phyloP scores from a whole-genome alignment of 169 alveolate species.

The Babesia sp. region DNA sequence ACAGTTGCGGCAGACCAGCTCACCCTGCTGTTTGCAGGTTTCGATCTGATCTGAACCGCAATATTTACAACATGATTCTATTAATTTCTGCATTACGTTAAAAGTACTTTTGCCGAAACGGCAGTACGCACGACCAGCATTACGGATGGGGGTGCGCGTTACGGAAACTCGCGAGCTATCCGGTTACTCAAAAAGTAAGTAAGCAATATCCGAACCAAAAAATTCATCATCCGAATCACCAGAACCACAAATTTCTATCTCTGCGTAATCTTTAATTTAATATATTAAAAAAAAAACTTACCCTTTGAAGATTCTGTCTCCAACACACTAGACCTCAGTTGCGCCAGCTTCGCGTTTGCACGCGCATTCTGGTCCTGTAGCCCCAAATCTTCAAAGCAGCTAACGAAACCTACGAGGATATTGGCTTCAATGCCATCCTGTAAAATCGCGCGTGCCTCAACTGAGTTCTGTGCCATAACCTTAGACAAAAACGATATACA shows the following conservation, averaged over 20 bases:
- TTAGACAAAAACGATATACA: constrained; percentile 44
- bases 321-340: constrained; percentile 46
- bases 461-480: constrained; percentile 35
- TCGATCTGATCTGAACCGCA: constrained; percentile 68
- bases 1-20: constrained; percentile 83
- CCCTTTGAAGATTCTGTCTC: constrained; percentile 53
- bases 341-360: constrained; percentile 19
- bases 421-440: constrained; percentile 47
- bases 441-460: constrained; percentile 39
- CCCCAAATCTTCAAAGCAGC: background rate
- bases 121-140: background rate
- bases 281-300: background rate
- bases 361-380: constrained; percentile 17
- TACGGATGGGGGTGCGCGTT: constrained; percentile 31
- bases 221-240: constrained; percentile 46
- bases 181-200: constrained; percentile 49
- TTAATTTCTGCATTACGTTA: constrained; percentile 5
- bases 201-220: constrained; percentile 52
- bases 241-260: constrained; percentile 16
- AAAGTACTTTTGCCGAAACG: background rate
- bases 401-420: constrained; percentile 13
- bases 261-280: background rate
- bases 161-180: background rate
- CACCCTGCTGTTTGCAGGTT: constrained; percentile 80
- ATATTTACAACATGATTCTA: constrained; percentile 52